phyloP scores from a whole-genome alignment of 805 yeast genomes.

The Sugiyamaella smithiae region DNA sequence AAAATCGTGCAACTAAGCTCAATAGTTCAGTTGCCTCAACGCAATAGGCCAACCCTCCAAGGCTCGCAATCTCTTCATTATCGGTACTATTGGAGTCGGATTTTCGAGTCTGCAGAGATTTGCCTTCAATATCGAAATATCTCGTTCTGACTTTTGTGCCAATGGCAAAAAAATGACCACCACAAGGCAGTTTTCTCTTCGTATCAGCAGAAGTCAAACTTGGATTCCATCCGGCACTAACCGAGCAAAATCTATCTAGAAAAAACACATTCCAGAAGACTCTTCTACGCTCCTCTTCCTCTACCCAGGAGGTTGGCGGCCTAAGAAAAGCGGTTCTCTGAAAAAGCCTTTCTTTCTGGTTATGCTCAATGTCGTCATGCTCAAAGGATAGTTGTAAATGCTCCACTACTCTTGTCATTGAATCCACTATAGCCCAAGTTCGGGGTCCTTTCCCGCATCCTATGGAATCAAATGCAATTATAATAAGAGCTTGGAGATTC shows the following conservation, averaged over 20 bases:
- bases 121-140: conserved; percentile 10
- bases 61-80: conserved; percentile 6
- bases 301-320: conserved; percentile 13
- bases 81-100: conserved; percentile 8
- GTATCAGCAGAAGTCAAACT: conserved; percentile 17
- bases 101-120: not conserved
- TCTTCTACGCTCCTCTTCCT: conserved; percentile 18
- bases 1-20: conserved; percentile 13
- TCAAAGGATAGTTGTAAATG: conserved; percentile 19
- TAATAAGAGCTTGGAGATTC: conserved; percentile 18
- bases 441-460: conserved; percentile 21
- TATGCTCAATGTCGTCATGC: conserved; percentile 16
- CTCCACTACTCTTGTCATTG: conserved; percentile 20
- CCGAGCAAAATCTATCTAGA: conserved; percentile 21
- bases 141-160: conserved; percentile 9
- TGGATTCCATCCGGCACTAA: conserved; percentile 20
- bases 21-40: conserved; percentile 20
- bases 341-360: conserved; percentile 7
- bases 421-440: conserved; percentile 22
- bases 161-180: conserved; percentile 12
- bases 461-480: conserved; percentile 22
- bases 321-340: conserved; percentile 16
- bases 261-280: conserved; percentile 20
- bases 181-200: conserved; percentile 17
- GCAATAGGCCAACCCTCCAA: conserved; percentile 20